Percentiles rank a stretch among this genome's conserved stretches.
Evolutionary conservation across 768 basidiomycete species (phyloP).

Genomic region (Russula foetens): DNA sequence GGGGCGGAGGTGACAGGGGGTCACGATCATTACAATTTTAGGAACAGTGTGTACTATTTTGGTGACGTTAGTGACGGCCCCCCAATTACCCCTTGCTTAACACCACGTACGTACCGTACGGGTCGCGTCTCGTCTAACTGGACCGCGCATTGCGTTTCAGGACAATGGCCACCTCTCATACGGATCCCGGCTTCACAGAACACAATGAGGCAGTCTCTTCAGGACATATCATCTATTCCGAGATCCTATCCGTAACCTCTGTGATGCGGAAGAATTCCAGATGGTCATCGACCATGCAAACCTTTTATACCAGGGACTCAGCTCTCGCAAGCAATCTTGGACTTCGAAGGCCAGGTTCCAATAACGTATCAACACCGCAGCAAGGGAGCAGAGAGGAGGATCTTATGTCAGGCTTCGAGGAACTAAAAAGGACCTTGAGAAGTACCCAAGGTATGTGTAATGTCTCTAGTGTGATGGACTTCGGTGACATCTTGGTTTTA

Average conservation of each 20-base stretch:
- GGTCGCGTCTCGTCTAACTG: not conserved
- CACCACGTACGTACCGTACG: not conserved
- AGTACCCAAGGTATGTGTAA: conserved; percentile 51
- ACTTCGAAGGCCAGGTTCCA: conserved; percentile 50
- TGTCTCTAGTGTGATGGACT: not conserved
- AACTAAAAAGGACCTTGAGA: conserved; percentile 66
- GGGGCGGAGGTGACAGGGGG: not conserved
- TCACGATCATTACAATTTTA: not conserved
- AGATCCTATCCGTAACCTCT: conserved; percentile 86
- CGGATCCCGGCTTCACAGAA: not conserved
- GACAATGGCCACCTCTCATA: conserved; percentile 4
- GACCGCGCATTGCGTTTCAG: not conserved
- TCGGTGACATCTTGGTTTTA: not conserved
- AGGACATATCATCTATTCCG: conserved; percentile 79
- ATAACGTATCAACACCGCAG: conserved; percentile 34
- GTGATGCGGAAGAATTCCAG: conserved; percentile 97
- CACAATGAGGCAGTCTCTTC: conserved; percentile 33
- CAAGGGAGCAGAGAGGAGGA: conserved; percentile 66
- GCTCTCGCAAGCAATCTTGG: conserved; percentile 69
- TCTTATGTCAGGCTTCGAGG: conserved; percentile 85
- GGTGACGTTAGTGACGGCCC: not conserved
- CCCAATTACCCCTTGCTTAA: not conserved
- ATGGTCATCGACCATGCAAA: conserved; percentile 75
- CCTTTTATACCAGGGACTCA: conserved; percentile 51
- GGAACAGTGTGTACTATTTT: conserved; percentile 9